Base-by-base conservation (phyloP, 179 eudicot species). In the Camellia oleifera region DNA sequence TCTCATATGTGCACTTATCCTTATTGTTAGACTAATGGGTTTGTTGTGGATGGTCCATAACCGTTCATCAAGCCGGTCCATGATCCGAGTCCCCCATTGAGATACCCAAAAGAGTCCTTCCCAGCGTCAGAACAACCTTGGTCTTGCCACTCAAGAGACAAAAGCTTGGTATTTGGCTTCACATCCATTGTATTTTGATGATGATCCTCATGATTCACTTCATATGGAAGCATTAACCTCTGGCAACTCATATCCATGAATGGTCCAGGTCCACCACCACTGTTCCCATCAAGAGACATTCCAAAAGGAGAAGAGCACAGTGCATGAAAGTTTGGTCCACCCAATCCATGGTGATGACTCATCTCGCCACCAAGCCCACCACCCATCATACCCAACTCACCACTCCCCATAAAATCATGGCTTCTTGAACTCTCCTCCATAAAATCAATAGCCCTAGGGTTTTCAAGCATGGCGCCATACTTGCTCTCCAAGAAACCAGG, bases 141-240 rank as follows among this genome's bases (percentile, higher is more conserved):
- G 74, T 92, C 92, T 79, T 88, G 89, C 94, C 97, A 91, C 83
- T 90, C 95, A 62, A 91, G 90, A 23, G 95, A 87, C 88, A 90
- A 84, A 61, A 88, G 81, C 84, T 87, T 90, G 17, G 93, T 78
- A 75, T 81, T 89, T 70, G 97, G 97, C 81, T 92, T 92, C 20
- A 89, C 89, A 82, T 92, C 97, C 57, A 84, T 1, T 40, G 78
- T 83, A 79, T 48, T 48, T 48, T 1, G 18, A 89, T 86, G 40
- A 20, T 70, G 74, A 46, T 86, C 77, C 48, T 84, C 58, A 48
- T 64, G 20, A 69, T 86, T 46, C 17, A 77, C 78, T 75, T 89
- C 88, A 79, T 71, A 87, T 74, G 60, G 74, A 56, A 69, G 32
- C 56, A 69, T 86, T 69, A 90, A 60, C 80, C 90, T 86, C 58